Percentiles rank a stretch among this genome's conserved stretches.
These are phyloP conservation scores for Sarcodon sp. DNA, from an alignment of 768 basidiomycete species.

Conservation along the genomic window DNA sequence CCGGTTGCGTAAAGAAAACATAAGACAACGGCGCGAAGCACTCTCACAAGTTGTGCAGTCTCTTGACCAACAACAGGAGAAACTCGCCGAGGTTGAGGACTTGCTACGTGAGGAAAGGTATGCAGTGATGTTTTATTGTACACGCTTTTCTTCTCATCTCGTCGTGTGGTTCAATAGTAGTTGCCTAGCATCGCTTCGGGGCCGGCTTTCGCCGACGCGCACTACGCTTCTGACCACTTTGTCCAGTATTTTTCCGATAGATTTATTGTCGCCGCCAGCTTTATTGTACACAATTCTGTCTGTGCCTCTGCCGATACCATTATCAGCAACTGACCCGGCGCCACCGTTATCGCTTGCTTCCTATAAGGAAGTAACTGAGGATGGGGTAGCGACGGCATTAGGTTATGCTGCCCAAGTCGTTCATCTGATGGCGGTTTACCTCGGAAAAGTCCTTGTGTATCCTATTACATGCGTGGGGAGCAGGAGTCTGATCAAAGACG, in stretches of 20 bases:
- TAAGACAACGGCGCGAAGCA: slow-evolving; percentile 32
- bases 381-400: slow-evolving; percentile 76
- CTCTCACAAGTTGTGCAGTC: slow-evolving; percentile 30
- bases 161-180: slow-evolving; percentile 22
- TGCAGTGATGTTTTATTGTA: slow-evolving; percentile 1
- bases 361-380: slow-evolving; percentile 71
- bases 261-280: slow-evolving; percentile 69
- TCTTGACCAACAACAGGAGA: slow-evolving; percentile 25
- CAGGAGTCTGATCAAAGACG: slow-evolving; percentile 82
- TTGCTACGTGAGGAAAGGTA: slow-evolving; percentile 27
- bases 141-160: background rate
- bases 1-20: slow-evolving; percentile 26
- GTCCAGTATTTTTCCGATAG: slow-evolving; percentile 79
- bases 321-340: slow-evolving; percentile 61
- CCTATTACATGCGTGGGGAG: slow-evolving; percentile 87
- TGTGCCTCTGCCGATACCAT: slow-evolving; percentile 85
- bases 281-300: slow-evolving; percentile 82
- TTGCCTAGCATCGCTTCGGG: slow-evolving; percentile 31
- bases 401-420: slow-evolving; percentile 86
- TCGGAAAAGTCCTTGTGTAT: slow-evolving; percentile 69
- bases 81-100: slow-evolving; percentile 15
- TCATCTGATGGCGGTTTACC: slow-evolving; percentile 68
- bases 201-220: slow-evolving; percentile 37
- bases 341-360: slow-evolving; percentile 61
- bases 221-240: slow-evolving; percentile 59